A percentile compares a stretch with the other conserved stretches of the same genome.
Evolutionary conservation across 768 basidiomycete species (phyloP).

Genomic region (Hypholoma sublateritium): DNA sequence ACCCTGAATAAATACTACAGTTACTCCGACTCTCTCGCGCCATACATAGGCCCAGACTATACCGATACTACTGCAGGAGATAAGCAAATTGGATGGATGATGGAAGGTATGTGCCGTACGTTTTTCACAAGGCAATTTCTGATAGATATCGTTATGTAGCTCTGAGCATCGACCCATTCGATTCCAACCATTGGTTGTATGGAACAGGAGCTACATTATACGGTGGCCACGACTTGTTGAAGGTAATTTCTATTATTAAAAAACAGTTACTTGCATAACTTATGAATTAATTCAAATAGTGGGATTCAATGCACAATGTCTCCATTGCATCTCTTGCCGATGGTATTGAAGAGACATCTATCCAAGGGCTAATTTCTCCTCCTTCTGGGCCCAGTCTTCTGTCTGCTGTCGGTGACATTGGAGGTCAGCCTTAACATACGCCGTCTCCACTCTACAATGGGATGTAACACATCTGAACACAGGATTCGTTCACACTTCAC

Average conservation of each 20-base stretch:
- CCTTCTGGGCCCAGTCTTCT: conserved; percentile 57
- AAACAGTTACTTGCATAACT: background rate
- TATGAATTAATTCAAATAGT: conserved; percentile 30
- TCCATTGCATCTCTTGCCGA: conserved; percentile 60
- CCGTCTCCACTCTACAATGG: background rate
- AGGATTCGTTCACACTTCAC: conserved; percentile 49
- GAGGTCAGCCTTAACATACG: conserved; percentile 31
- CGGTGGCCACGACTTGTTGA: conserved; percentile 54
- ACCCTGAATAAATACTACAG: conserved; percentile 50
- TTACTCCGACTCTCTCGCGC: conserved; percentile 54
- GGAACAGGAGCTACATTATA: conserved; percentile 69
- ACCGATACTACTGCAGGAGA: conserved; percentile 43
- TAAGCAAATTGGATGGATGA: conserved; percentile 70
- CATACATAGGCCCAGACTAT: conserved; percentile 56
- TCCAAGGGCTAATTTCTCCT: conserved; percentile 59
- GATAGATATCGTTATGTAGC: conserved; percentile 25
- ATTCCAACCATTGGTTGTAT: conserved; percentile 70
- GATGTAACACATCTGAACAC: background rate
- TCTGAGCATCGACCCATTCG: conserved; percentile 61
- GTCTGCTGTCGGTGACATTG: conserved; percentile 55
- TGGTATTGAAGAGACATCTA: conserved; percentile 64
- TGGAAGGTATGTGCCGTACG: conserved; percentile 44
- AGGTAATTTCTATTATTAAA: conserved; percentile 22
- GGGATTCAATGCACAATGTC: conserved; percentile 61
- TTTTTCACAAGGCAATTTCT: background rate